Evolutionary conservation across 257 asterid genomes (phyloP), one percentile per base, ranked within the genome.

Genomic region (Thymus mandschuricus): DNA sequence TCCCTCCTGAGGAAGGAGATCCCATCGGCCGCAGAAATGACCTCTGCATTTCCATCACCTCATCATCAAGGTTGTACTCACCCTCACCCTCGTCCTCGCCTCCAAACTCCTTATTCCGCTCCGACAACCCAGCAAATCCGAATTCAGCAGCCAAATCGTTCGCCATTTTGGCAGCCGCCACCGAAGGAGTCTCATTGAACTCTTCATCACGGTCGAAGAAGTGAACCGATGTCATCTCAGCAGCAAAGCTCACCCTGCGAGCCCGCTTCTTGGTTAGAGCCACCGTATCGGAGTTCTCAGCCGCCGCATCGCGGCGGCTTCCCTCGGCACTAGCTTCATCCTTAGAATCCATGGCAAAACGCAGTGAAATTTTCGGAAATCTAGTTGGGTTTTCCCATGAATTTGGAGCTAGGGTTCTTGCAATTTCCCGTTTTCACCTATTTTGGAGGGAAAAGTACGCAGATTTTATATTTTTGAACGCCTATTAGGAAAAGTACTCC

Each of bases 181-280:
- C 61, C 57, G 66, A 60, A 34, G 96, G 92, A 44, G 87, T 84
- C 73, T 78, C 92, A 44, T 83, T 81, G 46, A 6, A 55, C 55
- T 83, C 92, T 21, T 89, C 99, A 46, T 92, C 98, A 30, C 96
- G 92, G 82, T 95, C 90, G 81, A 95, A 95, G 85, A 95, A 85
- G 82, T 81, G 97, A 4, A 95, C 77, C 4, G 97, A 89, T 11
- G 99, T 92, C 82, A 66, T 86, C 84, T 92, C 99, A 10, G 99
- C 99, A 10, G 99, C 99, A 74, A 95, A 95, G 89, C 99, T 95
- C 77, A 95, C 99, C 62, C 99, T 84, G 70, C 98, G 94, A 6
- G 86, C 81, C 74, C 95, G 85, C 84, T 92, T 95, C 83, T 78
- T 86, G 82, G 80, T 89, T 73, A 60, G 28, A 35, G 88, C 94